Conservation (phyloP, 352 stramenopile species). For the Blastocystis sp. region DNA sequence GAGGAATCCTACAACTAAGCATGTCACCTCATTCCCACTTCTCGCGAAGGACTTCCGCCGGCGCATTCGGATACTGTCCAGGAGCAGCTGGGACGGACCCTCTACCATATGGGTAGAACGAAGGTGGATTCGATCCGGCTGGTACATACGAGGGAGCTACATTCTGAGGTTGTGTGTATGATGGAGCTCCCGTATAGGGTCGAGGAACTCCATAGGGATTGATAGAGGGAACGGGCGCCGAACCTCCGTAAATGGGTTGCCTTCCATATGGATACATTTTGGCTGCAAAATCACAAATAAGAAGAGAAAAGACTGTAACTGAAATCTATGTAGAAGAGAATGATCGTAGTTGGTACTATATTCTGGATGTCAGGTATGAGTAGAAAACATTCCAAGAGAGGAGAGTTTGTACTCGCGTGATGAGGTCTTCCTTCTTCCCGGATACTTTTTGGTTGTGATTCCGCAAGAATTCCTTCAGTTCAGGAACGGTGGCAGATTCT, state of each 20-base stretch:
- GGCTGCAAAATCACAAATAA: background rate
- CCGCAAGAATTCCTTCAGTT: background rate
- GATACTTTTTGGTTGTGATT: background rate
- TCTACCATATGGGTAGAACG: background rate
- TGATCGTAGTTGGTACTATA: too few relatives aligned
- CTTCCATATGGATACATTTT: background rate
- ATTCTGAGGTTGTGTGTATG: background rate
- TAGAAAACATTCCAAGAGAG: background rate
- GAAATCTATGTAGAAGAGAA: too few relatives aligned
- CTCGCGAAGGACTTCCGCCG: background rate
- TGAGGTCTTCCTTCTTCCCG: background rate
- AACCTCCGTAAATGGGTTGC: background rate
- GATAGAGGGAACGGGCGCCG: background rate
- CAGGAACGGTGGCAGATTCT: background rate
- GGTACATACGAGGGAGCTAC: background rate
- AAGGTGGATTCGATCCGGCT: background rate
- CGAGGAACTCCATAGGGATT: background rate
- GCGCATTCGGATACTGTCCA: background rate
- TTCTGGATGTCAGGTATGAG: too few relatives aligned
- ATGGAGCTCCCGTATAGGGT: background rate
- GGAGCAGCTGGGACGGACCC: background rate
- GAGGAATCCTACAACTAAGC: background rate
- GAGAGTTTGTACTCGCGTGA: background rate
- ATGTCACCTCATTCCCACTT: background rate
- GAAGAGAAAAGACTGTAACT: too few relatives aligned